phyloP scores from a whole-genome alignment of 2,329 filamentous ascomycete species.

The Pseudogymnoascus sp. region DNA sequence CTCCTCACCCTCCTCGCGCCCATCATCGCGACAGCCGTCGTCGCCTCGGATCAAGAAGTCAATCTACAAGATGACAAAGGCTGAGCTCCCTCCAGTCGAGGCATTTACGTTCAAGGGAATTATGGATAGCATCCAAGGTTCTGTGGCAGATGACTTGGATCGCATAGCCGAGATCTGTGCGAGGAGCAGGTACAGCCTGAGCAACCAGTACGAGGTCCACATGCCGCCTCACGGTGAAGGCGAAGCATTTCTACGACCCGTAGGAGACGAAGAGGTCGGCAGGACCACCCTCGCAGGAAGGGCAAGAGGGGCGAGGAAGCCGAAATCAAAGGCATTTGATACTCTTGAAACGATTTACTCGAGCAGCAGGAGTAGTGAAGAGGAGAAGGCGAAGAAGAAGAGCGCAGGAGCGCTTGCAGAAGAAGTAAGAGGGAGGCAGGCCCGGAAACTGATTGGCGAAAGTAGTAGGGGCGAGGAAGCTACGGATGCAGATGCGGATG shows the following conservation, averaged over 20 bases:
- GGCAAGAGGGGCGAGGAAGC: constrained; percentile 20
- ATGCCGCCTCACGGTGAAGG: constrained; percentile 54
- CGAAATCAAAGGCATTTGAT: constrained; percentile 41
- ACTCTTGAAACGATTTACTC: constrained; percentile 60
- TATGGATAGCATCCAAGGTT: constrained; percentile 42
- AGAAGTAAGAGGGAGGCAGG: constrained; percentile 42
- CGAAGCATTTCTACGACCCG: constrained; percentile 34
- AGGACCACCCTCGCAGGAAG: constrained; percentile 16
- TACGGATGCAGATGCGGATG: constrained; percentile 13
- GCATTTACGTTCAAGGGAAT: constrained; percentile 58
- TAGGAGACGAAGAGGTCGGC: constrained; percentile 19
- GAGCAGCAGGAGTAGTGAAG: constrained; percentile 54
- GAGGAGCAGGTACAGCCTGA: constrained; percentile 53
- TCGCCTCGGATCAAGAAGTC: constrained; percentile 15
- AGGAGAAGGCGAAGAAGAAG: constrained; percentile 49
- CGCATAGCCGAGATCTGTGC: constrained; percentile 61
- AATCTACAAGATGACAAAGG: constrained; percentile 20
- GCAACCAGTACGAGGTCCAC: constrained; percentile 59
- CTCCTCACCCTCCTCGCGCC: constrained; percentile 35
- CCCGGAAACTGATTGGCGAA: constrained; percentile 28
- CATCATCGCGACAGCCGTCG: constrained; percentile 22
- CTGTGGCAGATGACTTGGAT: constrained; percentile 49
- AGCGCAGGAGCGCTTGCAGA: constrained; percentile 47
- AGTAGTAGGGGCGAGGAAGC: constrained; percentile 8
- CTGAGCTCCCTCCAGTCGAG: constrained; percentile 50